Conservation (phyloP, 768 basidiomycete species). For the Candolleomyces aberdarensis region DNA sequence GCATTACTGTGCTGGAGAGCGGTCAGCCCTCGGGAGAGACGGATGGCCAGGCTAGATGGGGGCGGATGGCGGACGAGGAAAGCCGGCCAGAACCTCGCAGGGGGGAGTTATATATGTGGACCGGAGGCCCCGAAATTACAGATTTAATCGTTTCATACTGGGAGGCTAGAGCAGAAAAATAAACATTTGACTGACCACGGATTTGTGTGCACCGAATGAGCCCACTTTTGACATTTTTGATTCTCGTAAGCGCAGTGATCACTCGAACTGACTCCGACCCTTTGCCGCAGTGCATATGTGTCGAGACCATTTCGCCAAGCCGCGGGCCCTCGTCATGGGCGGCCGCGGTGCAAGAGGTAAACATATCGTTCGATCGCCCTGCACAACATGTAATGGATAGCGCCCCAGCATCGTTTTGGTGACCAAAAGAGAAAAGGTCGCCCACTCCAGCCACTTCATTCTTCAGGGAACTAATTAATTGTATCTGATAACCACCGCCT, state of each 20-base stretch:
- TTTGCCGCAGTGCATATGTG: not conserved
- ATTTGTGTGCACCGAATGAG: slow-evolving; percentile 23
- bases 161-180: slow-evolving; percentile 11
- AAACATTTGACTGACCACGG: slow-evolving; percentile 2
- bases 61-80: not conserved
- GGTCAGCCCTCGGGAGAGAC: slow-evolving; percentile 1
- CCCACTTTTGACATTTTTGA: slow-evolving; percentile 32
- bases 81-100: not conserved
- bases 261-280: not conserved
- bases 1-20: not conserved
- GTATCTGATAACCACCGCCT: too few relatives aligned
- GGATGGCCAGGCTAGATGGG: not conserved
- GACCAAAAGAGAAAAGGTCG: too few relatives aligned
- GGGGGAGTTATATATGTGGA: not conserved
- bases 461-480: too few relatives aligned
- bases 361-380: too few relatives aligned
- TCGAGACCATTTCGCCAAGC: not conserved
- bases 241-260: slow-evolving; percentile 27
- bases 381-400: too few relatives aligned
- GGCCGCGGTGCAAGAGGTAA: too few relatives aligned
- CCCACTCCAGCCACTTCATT: too few relatives aligned
- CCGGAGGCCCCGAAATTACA: not conserved
- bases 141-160: not conserved
- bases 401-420: too few relatives aligned
- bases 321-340: not conserved